Base-by-base conservation (phyloP, 78 protist species). In the Capsaspora owczarzaki region DNA sequence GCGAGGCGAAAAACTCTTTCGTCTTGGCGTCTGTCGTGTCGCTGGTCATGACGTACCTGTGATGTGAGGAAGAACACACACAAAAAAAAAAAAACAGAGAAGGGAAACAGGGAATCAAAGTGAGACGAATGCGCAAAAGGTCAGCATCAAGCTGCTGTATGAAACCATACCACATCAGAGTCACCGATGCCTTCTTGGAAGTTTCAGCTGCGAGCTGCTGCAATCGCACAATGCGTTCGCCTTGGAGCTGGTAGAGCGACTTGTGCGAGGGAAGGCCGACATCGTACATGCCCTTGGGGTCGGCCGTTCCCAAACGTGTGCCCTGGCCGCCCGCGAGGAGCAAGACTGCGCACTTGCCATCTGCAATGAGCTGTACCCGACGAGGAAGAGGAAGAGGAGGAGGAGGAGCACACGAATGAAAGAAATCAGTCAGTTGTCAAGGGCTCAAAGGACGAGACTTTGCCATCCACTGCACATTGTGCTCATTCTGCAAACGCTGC, bases 241-340 rank as follows among this genome's bases (percentile, higher is more conserved):
- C 93, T 44, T 94, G 97, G 43, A 97, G 60, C 84, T 93, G 96
- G 81, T 91, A 95, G n/a, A 97, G 81, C 38, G 95, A 81, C 82
- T 92, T 94, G 70, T 77, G 80, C 29, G 96, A 89, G 25, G 95
- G 98, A 46, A 94, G 79, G 40, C 91, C 96, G 61, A 95, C 86
- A 76, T 89, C 87, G 78, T 82, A 93, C 87, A 87, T 86, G 0
- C 99, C 99, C 79, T 74, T 33, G 37, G 42, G 41, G 61, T 47
- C 19, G n/a, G 35, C 14, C 43, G 41, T 19, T 22, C 49, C 49
- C 46, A 69, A 31, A 4, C 75, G 49, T 33, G 49, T 41, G 20
- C 75, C 43, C 75, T 23, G 27, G 3, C 75, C 43, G 19, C 43
- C 75, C 2, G 49, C 43, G 22, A 74, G 42, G 20, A n/a, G n/a